Conservation (phyloP, 441 rosid species). For the Populus tomentosa region DNA sequence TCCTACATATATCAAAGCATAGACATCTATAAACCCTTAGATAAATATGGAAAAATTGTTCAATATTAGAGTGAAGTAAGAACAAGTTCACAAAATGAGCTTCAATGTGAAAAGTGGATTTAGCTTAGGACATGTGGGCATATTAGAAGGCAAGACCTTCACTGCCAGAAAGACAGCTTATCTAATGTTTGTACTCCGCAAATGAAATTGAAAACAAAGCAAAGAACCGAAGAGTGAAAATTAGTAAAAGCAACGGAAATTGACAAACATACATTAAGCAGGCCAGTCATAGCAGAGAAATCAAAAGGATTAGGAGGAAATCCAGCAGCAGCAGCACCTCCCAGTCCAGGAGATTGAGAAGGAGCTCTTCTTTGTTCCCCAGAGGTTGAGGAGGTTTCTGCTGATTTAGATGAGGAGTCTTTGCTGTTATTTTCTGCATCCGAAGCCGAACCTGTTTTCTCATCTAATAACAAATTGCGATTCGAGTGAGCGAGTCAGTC, state of each 20-base stretch:
- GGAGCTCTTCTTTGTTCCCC: slow-evolving; percentile 31
- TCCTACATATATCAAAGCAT: slow-evolving; percentile 44
- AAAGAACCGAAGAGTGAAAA: not conserved
- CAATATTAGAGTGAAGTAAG: too few species aligned
- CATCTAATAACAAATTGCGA: not conserved
- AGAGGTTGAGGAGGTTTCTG: slow-evolving; percentile 37
- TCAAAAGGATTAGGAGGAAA: slow-evolving; percentile 63
- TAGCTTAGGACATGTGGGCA: too few species aligned
- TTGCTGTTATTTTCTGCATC: not conserved
- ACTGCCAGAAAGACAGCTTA: too few species aligned
- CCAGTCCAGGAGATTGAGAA: slow-evolving; percentile 10
- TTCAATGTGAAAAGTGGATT: too few species aligned
- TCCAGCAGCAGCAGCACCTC: slow-evolving; percentile 27
- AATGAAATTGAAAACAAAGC: not conserved
- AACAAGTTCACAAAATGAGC: too few species aligned
- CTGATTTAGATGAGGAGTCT: not conserved
- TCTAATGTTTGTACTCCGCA: not conserved
- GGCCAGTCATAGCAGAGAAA: slow-evolving; percentile 82
- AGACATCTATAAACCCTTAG: not conserved
- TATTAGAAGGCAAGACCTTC: too few species aligned
- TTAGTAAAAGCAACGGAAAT: not conserved
- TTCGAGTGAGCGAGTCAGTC: not conserved
- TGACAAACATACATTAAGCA: slow-evolving; percentile 61
- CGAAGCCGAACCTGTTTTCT: not conserved
- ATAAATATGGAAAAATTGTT: too few species aligned